Base-by-base conservation (phyloP, 139 green algal species). In the Marvania coccoides region DNA sequence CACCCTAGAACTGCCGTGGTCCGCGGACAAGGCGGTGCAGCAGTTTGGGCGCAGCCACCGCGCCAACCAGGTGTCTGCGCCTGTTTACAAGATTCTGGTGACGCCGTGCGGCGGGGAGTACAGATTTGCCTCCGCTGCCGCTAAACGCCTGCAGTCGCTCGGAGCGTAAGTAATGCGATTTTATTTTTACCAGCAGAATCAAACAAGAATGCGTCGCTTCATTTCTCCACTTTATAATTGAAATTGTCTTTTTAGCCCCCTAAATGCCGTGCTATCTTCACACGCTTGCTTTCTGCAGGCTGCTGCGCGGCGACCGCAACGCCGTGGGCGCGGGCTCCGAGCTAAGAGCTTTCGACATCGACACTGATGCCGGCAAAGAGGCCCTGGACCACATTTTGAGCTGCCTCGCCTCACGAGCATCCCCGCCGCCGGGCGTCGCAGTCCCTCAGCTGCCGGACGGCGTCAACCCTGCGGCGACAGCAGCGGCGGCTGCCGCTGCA, bases 1-100 rank as follows among this genome's bases (percentile, higher is more conserved):
- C 40, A 96, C 89, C 23, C 85, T 96, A 12, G 90, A 97, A 79
- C 82, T 96, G 60, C 88, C 90, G 38, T 96, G 90, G 88, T 77
- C 47, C 4, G 90, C 89, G 4, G 90, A 96, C 74, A 95, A 95
- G 70, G 85, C 90, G 37, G 89, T 97, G 34, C 90, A 96, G 75
- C 90, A 96, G 78, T 85, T 96, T 26, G 90, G 90, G 19, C 61
- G 75, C 45, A 76, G 63, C 13, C 78, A 85, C 58, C 53, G 77
- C 12, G 61, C 63, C 15, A 75, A 75, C 59, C 69, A 84, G 70
- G 74, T 78, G 26, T 60, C 13, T 36, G 71, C 61, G 0, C 79
- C 79, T 6, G 46, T 81, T 5, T 89, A 73, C 75, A 83, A 82
- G 71, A 83, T 97, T 57, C 57, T 91, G 3, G 79, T 76, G 24